Evolutionary conservation across 2,329 filamentous ascomycete genomes (phyloP), one percentile per base, ranked within the genome.

Genomic region (Whalleya microplaca): DNA sequence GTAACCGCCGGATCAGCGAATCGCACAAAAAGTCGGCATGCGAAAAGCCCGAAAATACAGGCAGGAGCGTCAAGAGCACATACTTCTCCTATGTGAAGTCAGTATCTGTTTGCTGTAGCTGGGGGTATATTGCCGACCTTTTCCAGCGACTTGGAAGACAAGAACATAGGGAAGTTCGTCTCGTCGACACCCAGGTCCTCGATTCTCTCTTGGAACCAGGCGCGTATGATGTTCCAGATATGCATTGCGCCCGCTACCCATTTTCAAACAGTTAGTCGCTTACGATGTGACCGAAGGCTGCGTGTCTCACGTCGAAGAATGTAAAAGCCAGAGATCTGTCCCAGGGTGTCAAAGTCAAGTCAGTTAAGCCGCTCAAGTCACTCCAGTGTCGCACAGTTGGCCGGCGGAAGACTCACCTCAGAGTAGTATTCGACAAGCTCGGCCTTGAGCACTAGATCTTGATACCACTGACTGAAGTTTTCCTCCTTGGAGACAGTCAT

Each of bases 341-440:
- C 40, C 29, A 20, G n/a, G 8, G n/a, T n/a, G n/a, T n/a, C n/a
- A n/a, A n/a, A 29, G 71, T 76, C 64, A 47, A 21, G 18, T 21
- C 6, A 44, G 23, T 8, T 41, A 47, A 48, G 41, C 18, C 10
- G n/a, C n/a, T n/a, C n/a, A n/a, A n/a, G n/a, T n/a, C n/a, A n/a
- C n/a, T n/a, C n/a, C n/a, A n/a, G n/a, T n/a, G n/a, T 8, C 29
- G 10, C 16, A 18, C 16, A 44, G 63, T 56, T 37, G 32, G 14
- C 14, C 32, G 10, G 14, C 14, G 32, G 32, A 37, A 16, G 9
- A 8, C 4, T 37, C 51, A 70, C 69, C 63, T 78, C 75, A 48
- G 66, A 79, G 73, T 97, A 98, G 84, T 97, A 99, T 71, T 96
- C 93, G 69, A 98, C 88, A 89, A 99, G 91, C 73, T 97, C 92